Evolutionary conservation across 2,329 filamentous ascomycete genomes (phyloP).

Genomic region (Pseudogymnoascus sp.): DNA sequence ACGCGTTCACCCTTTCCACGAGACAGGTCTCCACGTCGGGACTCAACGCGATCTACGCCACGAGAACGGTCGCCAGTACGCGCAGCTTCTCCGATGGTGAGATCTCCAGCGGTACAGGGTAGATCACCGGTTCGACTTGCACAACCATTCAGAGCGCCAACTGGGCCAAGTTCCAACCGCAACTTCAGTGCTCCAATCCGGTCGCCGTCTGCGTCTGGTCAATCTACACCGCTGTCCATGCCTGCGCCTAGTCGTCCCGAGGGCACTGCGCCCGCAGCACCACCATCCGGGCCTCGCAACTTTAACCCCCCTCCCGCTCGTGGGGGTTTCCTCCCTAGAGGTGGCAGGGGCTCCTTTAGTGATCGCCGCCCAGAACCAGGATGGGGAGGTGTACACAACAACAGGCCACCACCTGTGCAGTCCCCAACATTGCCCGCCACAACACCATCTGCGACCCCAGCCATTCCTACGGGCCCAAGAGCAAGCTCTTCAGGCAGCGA

Average conservation of each 20-base stretch:
- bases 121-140: conserved; percentile 26
- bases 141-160: conserved; percentile 24
- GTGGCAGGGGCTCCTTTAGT: conserved; percentile 24
- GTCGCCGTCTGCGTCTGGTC: conserved; percentile 10
- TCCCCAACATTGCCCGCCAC: conserved; percentile 22
- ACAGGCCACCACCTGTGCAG: conserved; percentile 18
- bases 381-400: conserved; percentile 23
- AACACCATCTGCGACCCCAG: conserved; percentile 11
- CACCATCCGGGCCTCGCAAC: conserved; percentile 28
- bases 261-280: conserved; percentile 15
- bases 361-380: conserved; percentile 23
- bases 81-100: conserved; percentile 10
- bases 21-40: conserved; percentile 12
- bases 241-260: conserved; percentile 19
- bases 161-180: conserved; percentile 24
- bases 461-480: conserved; percentile 23
- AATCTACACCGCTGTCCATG: conserved; percentile 13
- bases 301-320: conserved; percentile 21
- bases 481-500: conserved; percentile 20
- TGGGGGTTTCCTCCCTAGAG: conserved; percentile 19
- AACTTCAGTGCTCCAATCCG: conserved; percentile 20
- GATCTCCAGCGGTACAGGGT: conserved; percentile 12
- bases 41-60: conserved; percentile 24
- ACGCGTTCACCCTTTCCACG: conserved; percentile 20
- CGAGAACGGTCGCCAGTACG: conserved; percentile 25